Percentiles rank a stretch among this genome's conserved stretches.
Evolutionary conservation across 192 early-diverging fungal species (phyloP).

Genomic region (Irineochytrium annulatum): DNA sequence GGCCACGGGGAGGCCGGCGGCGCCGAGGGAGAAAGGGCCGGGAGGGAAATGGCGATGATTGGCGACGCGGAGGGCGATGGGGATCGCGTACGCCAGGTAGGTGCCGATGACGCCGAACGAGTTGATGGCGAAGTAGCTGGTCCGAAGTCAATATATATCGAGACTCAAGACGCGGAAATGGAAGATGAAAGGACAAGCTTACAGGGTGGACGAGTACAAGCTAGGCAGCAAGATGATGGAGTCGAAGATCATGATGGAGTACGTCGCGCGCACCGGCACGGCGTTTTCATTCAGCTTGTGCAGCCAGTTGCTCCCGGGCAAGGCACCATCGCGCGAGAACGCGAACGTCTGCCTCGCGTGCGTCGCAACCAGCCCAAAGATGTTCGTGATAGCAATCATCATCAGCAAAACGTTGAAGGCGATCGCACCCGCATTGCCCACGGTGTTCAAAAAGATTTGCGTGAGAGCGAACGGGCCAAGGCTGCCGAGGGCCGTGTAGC

Average conservation of each 20-base stretch:
- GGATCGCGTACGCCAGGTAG: conserved; percentile 17
- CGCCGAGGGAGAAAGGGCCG: conserved; percentile 14
- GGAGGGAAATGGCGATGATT: conserved; percentile 4
- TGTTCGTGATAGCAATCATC: conserved; percentile 19
- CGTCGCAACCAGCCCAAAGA: conserved; percentile 13
- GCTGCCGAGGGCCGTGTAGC: neutral
- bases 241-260: conserved; percentile 11
- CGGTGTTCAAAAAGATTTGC: conserved; percentile 15
- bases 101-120: conserved; percentile 24
- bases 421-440: conserved; percentile 4
- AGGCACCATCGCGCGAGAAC: conserved; percentile 18
- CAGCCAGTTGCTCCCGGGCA: conserved; percentile 17
- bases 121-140: conserved; percentile 19
- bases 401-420: conserved; percentile 20
- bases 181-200: no score
- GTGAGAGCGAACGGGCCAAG: conserved; percentile 13
- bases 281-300: conserved; percentile 7
- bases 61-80: conserved; percentile 12
- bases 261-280: conserved; percentile 13
- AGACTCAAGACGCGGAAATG: no score
- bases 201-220: conserved; percentile 9
- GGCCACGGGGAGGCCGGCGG: conserved; percentile 10
- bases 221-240: conserved; percentile 13
- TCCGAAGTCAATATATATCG: no score
- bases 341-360: conserved; percentile 24